Base-by-base conservation (phyloP, 257 asterid genomes). In the Petrea volubilis region DNA sequence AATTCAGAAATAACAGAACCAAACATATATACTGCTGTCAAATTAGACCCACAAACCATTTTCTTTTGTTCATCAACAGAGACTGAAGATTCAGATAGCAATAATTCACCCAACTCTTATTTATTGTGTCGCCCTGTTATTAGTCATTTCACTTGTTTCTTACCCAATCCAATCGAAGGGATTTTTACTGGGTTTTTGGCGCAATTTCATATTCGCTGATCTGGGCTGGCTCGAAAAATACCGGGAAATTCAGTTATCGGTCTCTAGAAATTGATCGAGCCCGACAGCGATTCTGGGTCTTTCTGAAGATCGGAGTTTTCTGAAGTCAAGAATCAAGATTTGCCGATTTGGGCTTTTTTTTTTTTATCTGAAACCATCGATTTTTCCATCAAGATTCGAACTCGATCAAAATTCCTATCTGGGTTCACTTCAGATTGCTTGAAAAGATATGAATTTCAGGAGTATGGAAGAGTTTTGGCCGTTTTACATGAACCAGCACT, bases 401-500 rank as follows among this genome's bases (percentile, higher is more conserved):
- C 34, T 80, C 57, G 11, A 51, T 57, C 63, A 14, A 4, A 67
- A 71, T 68, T 72, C 62, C 69, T 77, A 79, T 74, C 83, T 65
- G 79, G 80, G 77, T 6, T 69, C 33, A 29, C 9, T 50, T 69
- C 67, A 27, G 67, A 65, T 76, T 71, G 55, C 11, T 33, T 34
- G 15, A 72, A 64, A n/a, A 67, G 84, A 50, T 0, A 89, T 85
- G 97, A 87, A 89, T 86, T 87, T 85, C 83, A 85, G 96, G 75
- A 95, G 80, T 82, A 80, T 95, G 98, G 99, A 92, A 67, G 99
- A 95, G 51, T 95, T 90, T 72, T 95, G 99, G 99, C 88, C 90
- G 36, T 84, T 90, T 24, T 95, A 95, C 78, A 75, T 92, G 97
- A 95, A 78, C 76, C 98, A 95, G 34, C 98, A 95, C 85, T 71